phyloP scores from a whole-genome alignment of 139 green algal species.

The Tetradesmus obliquus region DNA sequence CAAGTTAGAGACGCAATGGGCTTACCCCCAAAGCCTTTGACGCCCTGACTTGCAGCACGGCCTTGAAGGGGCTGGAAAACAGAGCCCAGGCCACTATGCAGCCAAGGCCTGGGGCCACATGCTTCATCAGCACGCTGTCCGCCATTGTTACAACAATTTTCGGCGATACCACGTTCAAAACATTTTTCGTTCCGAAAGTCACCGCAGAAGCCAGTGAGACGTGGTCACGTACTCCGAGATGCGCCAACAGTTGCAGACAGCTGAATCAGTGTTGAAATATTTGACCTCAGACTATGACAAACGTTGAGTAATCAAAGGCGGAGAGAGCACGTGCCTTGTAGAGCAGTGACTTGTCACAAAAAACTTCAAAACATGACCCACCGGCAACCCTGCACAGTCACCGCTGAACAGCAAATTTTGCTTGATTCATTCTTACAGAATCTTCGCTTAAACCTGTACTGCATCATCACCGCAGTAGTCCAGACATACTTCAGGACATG shows the following conservation, averaged over 20 bases:
- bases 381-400: too few relatives aligned
- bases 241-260: background rate
- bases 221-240: background rate
- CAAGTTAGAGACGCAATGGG: background rate
- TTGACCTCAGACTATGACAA: background rate
- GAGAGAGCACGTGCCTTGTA: background rate
- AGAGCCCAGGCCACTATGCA: conserved; percentile 28
- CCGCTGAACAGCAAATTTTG: too few relatives aligned
- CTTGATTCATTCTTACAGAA: too few relatives aligned
- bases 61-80: conserved; percentile 27
- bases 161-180: background rate
- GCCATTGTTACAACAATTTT: background rate
- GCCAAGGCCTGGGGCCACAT: conserved; percentile 38
- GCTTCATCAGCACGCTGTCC: conserved; percentile 36
- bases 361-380: too few relatives aligned
- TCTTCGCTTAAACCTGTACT: background rate
- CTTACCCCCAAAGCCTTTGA: conserved; percentile 29
- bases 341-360: too few relatives aligned
- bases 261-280: background rate
- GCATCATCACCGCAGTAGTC: background rate
- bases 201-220: background rate
- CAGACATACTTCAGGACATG: background rate
- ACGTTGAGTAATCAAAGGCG: background rate
- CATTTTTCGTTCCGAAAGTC: background rate
- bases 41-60: conserved; percentile 35